These are phyloP conservation scores for Coniferiporia sulphurascens DNA, from an alignment of 1,284 basidiomycete species.

Conservation along the genomic window DNA sequence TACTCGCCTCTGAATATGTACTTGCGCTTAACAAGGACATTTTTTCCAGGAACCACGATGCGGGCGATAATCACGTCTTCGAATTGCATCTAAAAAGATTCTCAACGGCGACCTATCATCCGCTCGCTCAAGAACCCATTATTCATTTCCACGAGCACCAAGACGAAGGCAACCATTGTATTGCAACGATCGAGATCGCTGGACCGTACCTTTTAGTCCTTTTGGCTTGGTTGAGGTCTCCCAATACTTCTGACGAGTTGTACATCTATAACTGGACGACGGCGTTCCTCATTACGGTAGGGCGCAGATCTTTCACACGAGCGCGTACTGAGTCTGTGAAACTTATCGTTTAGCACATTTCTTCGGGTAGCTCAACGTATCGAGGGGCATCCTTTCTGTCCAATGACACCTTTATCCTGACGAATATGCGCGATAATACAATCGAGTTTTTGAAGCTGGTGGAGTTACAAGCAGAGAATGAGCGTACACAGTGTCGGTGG, in stretches of 20 bases:
- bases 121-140: conserved; percentile 32
- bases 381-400: conserved; percentile 15
- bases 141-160: conserved; percentile 32
- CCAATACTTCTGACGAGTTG: conserved; percentile 14
- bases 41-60: not conserved
- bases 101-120: conserved; percentile 39
- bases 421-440: conserved; percentile 15
- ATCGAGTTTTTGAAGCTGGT: conserved; percentile 13
- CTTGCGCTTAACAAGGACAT: conserved; percentile 21
- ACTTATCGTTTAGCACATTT: conserved; percentile 9
- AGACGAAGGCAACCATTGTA: conserved; percentile 9
- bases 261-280: conserved; percentile 17
- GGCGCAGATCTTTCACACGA: conserved; percentile 23
- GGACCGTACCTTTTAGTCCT: conserved; percentile 43
- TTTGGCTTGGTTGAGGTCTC: conserved; percentile 27
- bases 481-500: not conserved
- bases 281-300: conserved; percentile 8
- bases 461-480: not conserved
- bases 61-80: conserved; percentile 26
- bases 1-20: not conserved
- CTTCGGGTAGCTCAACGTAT: conserved; percentile 13
- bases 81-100: conserved; percentile 22
- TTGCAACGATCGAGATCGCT: conserved; percentile 41
- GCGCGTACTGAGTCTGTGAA: not conserved
- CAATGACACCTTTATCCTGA: conserved; percentile 15